Evolutionary conservation across 306 rosid species (phyloP), one percentile per base, ranked within the genome.

Genomic region (Lablab purpureus): DNA sequence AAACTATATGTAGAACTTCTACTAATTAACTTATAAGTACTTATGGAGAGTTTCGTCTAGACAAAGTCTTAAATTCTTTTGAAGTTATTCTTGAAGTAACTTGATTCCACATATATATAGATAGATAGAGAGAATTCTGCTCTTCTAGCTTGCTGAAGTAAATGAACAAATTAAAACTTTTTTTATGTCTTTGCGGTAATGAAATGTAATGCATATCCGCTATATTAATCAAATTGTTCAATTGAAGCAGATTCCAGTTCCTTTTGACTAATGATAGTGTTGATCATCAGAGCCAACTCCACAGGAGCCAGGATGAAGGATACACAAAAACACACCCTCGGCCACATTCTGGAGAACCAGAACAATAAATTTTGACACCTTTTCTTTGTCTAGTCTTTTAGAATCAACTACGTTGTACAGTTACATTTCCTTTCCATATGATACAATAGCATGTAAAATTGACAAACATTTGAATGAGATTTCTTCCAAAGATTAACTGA

Each of bases 341-440:
- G 3, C 30, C 25, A 55, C 63, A 52, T 52, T 55, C 63, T 55
- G 12, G 32, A 36, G 46, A n/a, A n/a, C n/a, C 28, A 41, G 40
- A 56, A 56, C 23, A 55, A n/a, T 36, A 58, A 41, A 36, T 32
- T 58, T 74, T 19, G 60, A 59, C 37, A 59, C 58, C 63, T n/a
- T 45, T 36, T 64, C 9, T 64, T 36, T 34, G 49, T 64, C 25
- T 36, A 36, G 40, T 66, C 51, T 41, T 40, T 41, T 21, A 43
- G n/a, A 21, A 41, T 10, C 34, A 32, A 14, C 25, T 15, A 67
- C 25, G 27, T 10, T 22, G 4, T 14, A 28, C 22, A n/a, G 47
- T 69, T 51, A 19, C 21, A 25, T 70, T 54, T 65, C 41, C 65
- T 47, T 67, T 71, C 74, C 56, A 63, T 63, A 32, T 50, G 37